phyloP scores from a whole-genome alignment of 225 moss, liverwort and hornwort species.

The Sphagnum tenellum region DNA sequence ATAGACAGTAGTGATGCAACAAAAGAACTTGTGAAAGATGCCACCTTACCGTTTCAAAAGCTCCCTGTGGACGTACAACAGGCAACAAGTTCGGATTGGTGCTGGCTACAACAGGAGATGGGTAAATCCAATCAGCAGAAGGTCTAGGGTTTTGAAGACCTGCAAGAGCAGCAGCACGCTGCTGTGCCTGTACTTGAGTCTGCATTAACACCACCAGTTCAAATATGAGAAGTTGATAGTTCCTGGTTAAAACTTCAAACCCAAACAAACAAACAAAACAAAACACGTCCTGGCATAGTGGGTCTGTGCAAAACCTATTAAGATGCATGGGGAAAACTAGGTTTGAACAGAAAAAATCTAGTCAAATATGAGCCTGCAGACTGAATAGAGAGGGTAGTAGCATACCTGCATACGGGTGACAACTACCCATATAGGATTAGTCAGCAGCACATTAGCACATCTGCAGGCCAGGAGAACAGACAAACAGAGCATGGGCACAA shows the following conservation, averaged over 20 bases:
- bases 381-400: neutral
- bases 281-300: too few species aligned
- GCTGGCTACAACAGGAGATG: slow-evolving; percentile 15
- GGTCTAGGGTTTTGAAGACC: slow-evolving; percentile 9
- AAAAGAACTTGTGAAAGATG: neutral
- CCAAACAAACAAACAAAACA: neutral
- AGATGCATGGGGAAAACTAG: neutral
- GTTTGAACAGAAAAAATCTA: neutral
- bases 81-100: slow-evolving; percentile 6
- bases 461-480: slow-evolving; percentile 27
- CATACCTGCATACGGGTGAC: slow-evolving; percentile 97
- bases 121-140: slow-evolving; percentile 9
- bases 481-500: too few species aligned
- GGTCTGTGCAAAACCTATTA: too few species aligned
- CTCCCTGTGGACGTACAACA: slow-evolving; percentile 27
- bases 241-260: neutral
- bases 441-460: slow-evolving; percentile 76
- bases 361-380: neutral
- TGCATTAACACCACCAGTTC: slow-evolving; percentile 5
- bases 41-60: slow-evolving; percentile 41
- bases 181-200: slow-evolving; percentile 57
- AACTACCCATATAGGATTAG: slow-evolving; percentile 97
- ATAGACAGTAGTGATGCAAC: neutral
- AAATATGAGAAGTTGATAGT: too few species aligned
- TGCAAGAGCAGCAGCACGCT: slow-evolving; percentile 13